A percentile compares a stretch with the other conserved stretches of the same genome.
Conservation (phyloP, 1,284 basidiomycete species). For the Rhodotorula glutinis region DNA sequence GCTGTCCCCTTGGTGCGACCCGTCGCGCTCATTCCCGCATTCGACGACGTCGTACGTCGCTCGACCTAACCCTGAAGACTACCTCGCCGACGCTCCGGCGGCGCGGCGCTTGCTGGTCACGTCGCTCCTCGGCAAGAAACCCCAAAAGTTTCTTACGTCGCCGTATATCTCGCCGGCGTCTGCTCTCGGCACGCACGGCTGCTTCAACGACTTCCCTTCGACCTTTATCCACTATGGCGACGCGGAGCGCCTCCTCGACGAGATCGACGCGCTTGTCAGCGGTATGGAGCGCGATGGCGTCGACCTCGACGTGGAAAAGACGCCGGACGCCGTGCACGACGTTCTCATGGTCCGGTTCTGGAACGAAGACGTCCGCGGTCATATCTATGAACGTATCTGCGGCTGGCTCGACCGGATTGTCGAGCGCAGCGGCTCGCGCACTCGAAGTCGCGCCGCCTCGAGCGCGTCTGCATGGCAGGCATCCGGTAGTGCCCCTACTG, state of each 20-base stretch:
- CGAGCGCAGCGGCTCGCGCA: neutral
- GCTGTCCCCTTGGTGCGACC: conserved; percentile 35
- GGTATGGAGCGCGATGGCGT: conserved; percentile 30
- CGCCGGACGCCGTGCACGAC: conserved; percentile 36
- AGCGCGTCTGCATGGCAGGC: neutral
- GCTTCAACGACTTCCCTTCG: conserved; percentile 28
- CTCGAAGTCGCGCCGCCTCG: neutral
- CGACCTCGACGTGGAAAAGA: conserved; percentile 25
- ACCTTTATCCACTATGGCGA: conserved; percentile 37
- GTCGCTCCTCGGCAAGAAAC: conserved; percentile 31
- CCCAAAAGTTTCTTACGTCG: conserved; percentile 24
- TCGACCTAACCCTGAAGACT: conserved; percentile 37
- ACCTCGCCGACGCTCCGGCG: conserved; percentile 33
- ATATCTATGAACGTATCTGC: conserved; percentile 23
- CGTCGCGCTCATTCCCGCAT: conserved; percentile 31
- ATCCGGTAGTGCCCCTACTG: neutral
- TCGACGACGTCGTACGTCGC: conserved; percentile 21
- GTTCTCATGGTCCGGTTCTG: conserved; percentile 35
- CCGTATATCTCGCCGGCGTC: conserved; percentile 38
- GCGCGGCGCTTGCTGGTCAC: conserved; percentile 31
- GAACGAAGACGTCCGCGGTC: conserved; percentile 27
- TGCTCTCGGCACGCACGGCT: conserved; percentile 26
- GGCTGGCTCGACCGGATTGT: conserved; percentile 25
- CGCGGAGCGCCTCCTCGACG: conserved; percentile 36
- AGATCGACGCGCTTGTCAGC: conserved; percentile 30